Evolutionary conservation across 257 asterid species (phyloP).

Genomic region (Echites panduratus): DNA sequence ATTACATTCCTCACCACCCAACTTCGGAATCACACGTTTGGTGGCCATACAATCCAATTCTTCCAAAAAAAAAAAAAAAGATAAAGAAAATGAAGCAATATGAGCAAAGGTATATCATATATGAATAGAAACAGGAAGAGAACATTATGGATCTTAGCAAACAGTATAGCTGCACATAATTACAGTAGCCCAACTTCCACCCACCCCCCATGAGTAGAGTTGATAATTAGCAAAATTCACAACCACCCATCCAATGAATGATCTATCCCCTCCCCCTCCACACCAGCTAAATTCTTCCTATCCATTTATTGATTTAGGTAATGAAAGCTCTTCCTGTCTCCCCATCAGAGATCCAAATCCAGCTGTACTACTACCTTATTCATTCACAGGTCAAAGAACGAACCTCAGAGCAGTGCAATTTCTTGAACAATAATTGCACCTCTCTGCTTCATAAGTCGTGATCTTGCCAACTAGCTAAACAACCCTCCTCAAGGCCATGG

Average conservation of each 20-base stretch:
- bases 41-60: background rate
- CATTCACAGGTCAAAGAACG: slow-evolving; percentile 1
- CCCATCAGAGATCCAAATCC: background rate
- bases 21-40: too few species aligned
- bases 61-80: background rate
- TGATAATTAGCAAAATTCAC: background rate
- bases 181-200: slow-evolving; percentile 21
- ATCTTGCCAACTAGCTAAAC: slow-evolving; percentile 1
- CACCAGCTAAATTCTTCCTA: slow-evolving; percentile 4
- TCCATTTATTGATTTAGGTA: slow-evolving; percentile 7
- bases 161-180: slow-evolving; percentile 12
- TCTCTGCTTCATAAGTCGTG: background rate
- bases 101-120: too few species aligned
- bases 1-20: too few species aligned
- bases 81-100: background rate
- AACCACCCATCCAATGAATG: slow-evolving; percentile 11
- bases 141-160: slow-evolving; percentile 9
- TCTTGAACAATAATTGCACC: background rate
- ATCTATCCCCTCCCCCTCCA: background rate
- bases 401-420: background rate
- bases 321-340: slow-evolving; percentile 7
- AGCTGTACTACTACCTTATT: slow-evolving; percentile 17
- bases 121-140: background rate
- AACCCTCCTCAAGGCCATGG: background rate
- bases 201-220: slow-evolving; percentile 9